Conservation (phyloP, 108 stramenopile species). For the Hondaea fermentalgiana region DNA sequence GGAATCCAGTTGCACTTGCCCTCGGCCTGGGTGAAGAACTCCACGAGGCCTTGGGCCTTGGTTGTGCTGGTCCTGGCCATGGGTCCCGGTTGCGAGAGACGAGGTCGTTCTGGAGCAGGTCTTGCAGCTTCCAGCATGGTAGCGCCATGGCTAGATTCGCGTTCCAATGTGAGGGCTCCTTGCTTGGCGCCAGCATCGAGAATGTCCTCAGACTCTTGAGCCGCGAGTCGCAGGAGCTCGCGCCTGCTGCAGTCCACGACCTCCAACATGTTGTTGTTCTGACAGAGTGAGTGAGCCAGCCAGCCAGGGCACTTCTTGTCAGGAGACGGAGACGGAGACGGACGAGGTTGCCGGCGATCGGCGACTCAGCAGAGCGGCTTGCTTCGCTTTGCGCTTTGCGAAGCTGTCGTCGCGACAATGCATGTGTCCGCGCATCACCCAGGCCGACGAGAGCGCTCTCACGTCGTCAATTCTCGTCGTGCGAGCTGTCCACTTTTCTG, state of each 20-base stretch:
- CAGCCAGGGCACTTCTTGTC: too few species aligned
- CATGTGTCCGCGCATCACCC: too few species aligned
- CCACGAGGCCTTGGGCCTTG: not conserved
- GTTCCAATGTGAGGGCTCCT: not conserved
- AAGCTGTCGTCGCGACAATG: too few species aligned
- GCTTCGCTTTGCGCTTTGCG: too few species aligned
- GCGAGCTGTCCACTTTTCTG: too few species aligned
- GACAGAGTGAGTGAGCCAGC: too few species aligned
- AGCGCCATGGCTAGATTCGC: not conserved
- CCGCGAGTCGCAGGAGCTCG: not conserved
- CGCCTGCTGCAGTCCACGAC: not conserved
- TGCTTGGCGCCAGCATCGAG: not conserved
- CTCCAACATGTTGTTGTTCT: not conserved
- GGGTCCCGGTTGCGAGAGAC: not conserved
- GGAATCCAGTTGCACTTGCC: conserved; percentile 9
- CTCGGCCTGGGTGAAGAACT: conserved; percentile 11
- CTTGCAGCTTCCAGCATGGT: not conserved
- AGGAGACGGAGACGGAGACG: too few species aligned
- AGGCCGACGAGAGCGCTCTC: too few species aligned
- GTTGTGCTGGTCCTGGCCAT: not conserved
- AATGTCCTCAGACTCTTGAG: not conserved
- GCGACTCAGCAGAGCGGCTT: too few species aligned
- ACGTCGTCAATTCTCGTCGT: too few species aligned
- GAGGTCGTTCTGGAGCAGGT: not conserved
- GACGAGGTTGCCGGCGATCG: too few species aligned